A percentile compares a stretch with the other conserved stretches of the same genome.
phyloP scores from a whole-genome alignment of 2,329 filamentous ascomycete genomes.

The Alternaria triticina region DNA sequence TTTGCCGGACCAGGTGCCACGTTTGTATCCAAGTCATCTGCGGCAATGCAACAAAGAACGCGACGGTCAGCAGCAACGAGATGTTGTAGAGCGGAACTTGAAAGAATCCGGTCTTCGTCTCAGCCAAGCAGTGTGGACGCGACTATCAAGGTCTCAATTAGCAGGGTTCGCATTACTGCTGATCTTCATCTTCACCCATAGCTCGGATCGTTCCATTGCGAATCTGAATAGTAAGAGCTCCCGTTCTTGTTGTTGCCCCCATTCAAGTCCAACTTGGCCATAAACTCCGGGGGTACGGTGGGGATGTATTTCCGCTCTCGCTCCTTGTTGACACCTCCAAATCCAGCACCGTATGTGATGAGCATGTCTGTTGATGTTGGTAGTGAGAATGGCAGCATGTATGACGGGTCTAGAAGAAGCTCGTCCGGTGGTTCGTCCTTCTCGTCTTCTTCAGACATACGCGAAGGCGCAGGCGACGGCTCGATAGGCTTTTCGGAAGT shows the following conservation, averaged over 20 bases:
- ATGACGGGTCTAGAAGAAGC: constrained; percentile 82
- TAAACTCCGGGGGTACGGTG: constrained; percentile 90
- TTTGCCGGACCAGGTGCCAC: background rate
- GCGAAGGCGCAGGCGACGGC: constrained; percentile 42
- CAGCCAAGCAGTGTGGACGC: constrained; percentile 8
- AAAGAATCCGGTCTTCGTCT: constrained; percentile 7
- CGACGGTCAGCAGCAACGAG: background rate
- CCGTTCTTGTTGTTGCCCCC: constrained; percentile 46
- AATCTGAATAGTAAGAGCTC: constrained; percentile 39
- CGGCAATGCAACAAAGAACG: background rate
- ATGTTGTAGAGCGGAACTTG: background rate
- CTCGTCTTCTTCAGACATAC: constrained; percentile 58
- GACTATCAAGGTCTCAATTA: constrained; percentile 9
- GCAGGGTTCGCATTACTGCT: background rate
- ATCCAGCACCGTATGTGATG: constrained; percentile 90
- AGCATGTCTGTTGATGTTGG: constrained; percentile 98
- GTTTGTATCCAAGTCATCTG: background rate
- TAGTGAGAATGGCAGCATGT: constrained; percentile 94
- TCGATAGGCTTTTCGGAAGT: constrained; percentile 31
- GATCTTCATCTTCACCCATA: constrained; percentile 36
- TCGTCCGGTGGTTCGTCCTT: constrained; percentile 75
- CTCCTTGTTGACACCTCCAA: constrained; percentile 90
- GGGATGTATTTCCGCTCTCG: constrained; percentile 94
- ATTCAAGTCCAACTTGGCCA: constrained; percentile 78
- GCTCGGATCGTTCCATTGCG: constrained; percentile 42